Evolutionary conservation across 2,329 filamentous ascomycete genomes (phyloP).

Genomic region (Ophiostoma himal-ulmi): DNA sequence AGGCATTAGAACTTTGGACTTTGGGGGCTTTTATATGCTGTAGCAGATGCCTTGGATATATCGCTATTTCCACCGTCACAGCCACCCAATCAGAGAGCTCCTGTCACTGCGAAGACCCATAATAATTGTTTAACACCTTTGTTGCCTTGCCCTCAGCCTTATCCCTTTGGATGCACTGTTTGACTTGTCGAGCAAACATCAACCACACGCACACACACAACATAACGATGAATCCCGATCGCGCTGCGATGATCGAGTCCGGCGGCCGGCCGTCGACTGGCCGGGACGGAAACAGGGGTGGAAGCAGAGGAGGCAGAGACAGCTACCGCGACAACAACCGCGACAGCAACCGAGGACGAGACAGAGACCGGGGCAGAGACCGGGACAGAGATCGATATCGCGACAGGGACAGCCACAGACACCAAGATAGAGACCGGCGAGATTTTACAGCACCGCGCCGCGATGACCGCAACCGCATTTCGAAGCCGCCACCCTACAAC

Average conservation of each 20-base stretch:
- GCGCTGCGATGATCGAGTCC: conserved; percentile 50
- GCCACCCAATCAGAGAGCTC: background rate
- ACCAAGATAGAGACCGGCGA: conserved; percentile 29
- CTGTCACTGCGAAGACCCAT: background rate
- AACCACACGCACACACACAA: background rate
- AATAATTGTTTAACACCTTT: conserved; percentile 1
- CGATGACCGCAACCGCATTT: conserved; percentile 50
- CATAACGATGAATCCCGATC: conserved; percentile 47
- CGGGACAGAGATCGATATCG: background rate
- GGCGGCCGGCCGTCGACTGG: conserved; percentile 36
- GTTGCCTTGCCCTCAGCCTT: conserved; percentile 5
- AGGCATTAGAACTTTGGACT: too few relatives aligned
- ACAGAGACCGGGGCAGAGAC: background rate
- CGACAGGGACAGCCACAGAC: background rate
- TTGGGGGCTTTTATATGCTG: too few relatives aligned
- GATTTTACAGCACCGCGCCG: conserved; percentile 52
- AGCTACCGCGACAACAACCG: conserved; percentile 1
- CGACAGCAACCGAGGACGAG: background rate
- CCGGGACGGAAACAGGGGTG: background rate
- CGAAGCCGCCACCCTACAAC: conserved; percentile 36
- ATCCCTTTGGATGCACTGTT: background rate
- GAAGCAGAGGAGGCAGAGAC: background rate
- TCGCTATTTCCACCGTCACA: background rate
- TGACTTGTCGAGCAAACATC: background rate
- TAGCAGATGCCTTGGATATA: background rate